Percentiles rank a stretch among this genome's conserved stretches.
Conservation (phyloP, 2,329 filamentous ascomycete genomes). For the Graphium sp. region DNA sequence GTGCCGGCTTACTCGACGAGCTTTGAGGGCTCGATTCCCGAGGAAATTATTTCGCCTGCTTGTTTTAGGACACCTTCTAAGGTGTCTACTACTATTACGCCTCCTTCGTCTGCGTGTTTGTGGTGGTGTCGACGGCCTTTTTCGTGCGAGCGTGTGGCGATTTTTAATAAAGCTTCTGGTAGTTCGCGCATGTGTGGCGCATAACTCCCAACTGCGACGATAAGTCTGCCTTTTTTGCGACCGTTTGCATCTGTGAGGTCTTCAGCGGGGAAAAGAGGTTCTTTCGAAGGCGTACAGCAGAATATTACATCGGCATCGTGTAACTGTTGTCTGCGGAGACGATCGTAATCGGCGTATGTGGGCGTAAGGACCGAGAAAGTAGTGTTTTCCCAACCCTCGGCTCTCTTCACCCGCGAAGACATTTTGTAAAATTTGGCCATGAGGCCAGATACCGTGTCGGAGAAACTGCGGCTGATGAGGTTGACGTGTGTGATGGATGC, state of each 20-base stretch:
- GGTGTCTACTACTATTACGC: slow-evolving; percentile 56
- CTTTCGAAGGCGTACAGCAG: slow-evolving; percentile 65
- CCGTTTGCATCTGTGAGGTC: slow-evolving; percentile 59
- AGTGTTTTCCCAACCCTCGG: slow-evolving; percentile 45
- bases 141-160: slow-evolving; percentile 33
- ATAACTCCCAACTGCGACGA: slow-evolving; percentile 56
- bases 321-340: slow-evolving; percentile 56
- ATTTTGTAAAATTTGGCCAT: slow-evolving; percentile 29
- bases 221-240: slow-evolving; percentile 51
- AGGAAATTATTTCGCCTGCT: slow-evolving; percentile 73
- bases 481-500: slow-evolving; percentile 61
- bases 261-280: slow-evolving; percentile 57
- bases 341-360: slow-evolving; percentile 47
- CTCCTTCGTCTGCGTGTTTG: slow-evolving; percentile 46
- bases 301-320: slow-evolving; percentile 66
- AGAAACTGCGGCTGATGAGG: slow-evolving; percentile 64
- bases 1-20: slow-evolving; percentile 51
- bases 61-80: slow-evolving; percentile 66
- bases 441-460: slow-evolving; percentile 33
- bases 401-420: slow-evolving; percentile 23
- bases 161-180: slow-evolving; percentile 56
- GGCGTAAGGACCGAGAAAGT: slow-evolving; percentile 57
- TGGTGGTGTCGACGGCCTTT: slow-evolving; percentile 42
- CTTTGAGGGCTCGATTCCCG: slow-evolving; percentile 53
- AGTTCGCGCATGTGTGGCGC: slow-evolving; percentile 67